Base-by-base conservation (phyloP, 495 filamentous ascomycete species). In the Penicillium maclennaniae region DNA sequence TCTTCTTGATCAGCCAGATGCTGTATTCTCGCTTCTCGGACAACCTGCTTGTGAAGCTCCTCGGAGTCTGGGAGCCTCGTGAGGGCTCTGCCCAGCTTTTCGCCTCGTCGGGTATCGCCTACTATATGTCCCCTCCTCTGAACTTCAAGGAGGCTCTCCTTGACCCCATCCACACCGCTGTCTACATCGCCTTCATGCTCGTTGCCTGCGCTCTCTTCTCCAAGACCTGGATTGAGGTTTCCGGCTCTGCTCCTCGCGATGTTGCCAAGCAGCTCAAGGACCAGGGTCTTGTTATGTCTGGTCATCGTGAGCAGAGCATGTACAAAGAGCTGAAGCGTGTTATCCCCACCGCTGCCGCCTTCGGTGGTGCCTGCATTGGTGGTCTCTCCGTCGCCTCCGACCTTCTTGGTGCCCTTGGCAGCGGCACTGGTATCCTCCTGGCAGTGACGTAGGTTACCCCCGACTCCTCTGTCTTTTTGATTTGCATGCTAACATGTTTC, bases 221-320 rank as follows among this genome's bases (percentile, higher is more conserved):
- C 73, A 99, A 97, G 89, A 97, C 93, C 60, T 98, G 93, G 95
- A 97, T 99, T 67, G 95, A 99, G 74, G 95, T 99, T 55, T 97
- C 92, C 34, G 95, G 95, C 69, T 96, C 92, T 53, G 89, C 88
- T 72, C 95, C 95, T 21, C 87, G 95, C 70, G 95, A 99, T 68
- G 95, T 99, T 56, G 95, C 95, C 59, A 99, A 99, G 86, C 95
- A 99, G 77, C 83, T 99, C 67, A 99, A 99, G 85, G 95, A 97
- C 67, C 92, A 97, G 75, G 92, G 95, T 64, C 85, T 99, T 45
- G 91, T 97, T 63, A 99, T 99, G 95, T 93, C 95, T 62, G 95
- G 95, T 57, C 95, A 99, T 77, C 86, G 95, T 76, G 95, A 99
- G 75, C 91, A 97, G 81, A 95, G 89, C 82, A 97, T 97, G 95